Evolutionary conservation across 1,284 basidiomycete genomes (phyloP), one percentile per base, ranked within the genome.

Genomic region (Moesziomyces sp.): DNA sequence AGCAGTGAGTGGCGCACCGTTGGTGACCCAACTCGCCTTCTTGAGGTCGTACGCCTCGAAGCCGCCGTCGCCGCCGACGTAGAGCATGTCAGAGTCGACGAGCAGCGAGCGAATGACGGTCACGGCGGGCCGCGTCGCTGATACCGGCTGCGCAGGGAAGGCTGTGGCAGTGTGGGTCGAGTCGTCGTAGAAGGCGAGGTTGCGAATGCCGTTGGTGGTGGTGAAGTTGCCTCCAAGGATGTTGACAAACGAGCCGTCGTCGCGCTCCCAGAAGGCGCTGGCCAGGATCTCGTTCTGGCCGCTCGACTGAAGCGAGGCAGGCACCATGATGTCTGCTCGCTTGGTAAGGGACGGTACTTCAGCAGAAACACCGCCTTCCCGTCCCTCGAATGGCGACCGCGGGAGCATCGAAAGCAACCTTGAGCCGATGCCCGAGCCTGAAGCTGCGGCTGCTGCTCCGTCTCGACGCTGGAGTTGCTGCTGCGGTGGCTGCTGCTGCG

Each of bases 211-310:
- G 30, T 77, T 52, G 3, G 87, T 78, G 77, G 91, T 91, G 4
- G 90, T 89, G 83, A 97, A 97, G 85, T 96, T 94, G 50, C 95
- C 95, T 42, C 94, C 95, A 52, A 98, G 86, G 71, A 97, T 89
- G 42, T 89, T 90, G 47, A 93, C 85, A 46, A 73, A 80, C 11
- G 51, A 63, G 50, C 71, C 76, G 35, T 79, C 72, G 43, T 87
- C 87, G 80, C 97, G 97, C 18, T 89, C 91, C 92, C 93, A 98
- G 86, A 95, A 98, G 2, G 89, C 89, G 38, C 93, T 95, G 0
- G 93, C 88, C 45, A 97, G 87, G 58, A 97, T 89, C 33, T 93
- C 90, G 1, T 94, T 93, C 1, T 92, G 90, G 0, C 88, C 85
- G 1, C 89, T 87, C 1, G 89, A 84, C 28, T 88, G 86, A 0